Evolutionary conservation across 2,329 filamentous ascomycete species (phyloP).

Genomic region (Penicillium oxalicum): DNA sequence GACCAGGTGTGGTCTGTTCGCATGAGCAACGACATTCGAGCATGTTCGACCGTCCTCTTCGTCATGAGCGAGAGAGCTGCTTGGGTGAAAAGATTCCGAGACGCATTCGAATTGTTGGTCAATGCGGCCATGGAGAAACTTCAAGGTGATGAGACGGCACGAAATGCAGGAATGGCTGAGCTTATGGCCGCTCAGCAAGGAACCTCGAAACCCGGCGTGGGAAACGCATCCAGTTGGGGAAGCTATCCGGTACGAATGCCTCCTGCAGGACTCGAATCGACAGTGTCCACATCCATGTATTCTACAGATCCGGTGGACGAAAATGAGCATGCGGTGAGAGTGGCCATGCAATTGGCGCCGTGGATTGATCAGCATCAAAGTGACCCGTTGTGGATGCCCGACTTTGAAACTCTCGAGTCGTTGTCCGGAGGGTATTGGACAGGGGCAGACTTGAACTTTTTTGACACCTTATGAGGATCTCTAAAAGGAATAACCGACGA

Average conservation of each 20-base stretch:
- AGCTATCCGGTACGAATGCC: background rate
- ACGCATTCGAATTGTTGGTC: conserved; percentile 45
- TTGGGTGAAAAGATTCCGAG: conserved; percentile 46
- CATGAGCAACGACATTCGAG: conserved; percentile 46
- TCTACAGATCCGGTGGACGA: conserved; percentile 19
- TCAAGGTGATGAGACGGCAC: conserved; percentile 33
- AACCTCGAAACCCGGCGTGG: background rate
- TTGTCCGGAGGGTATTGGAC: conserved; percentile 28
- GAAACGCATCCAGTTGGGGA: too few relatives aligned
- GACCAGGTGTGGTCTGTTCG: conserved; percentile 45
- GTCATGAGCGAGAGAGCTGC: conserved; percentile 47
- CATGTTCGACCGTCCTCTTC: conserved; percentile 46
- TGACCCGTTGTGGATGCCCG: conserved; percentile 35
- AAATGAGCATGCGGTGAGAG: conserved; percentile 31
- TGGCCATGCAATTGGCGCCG: conserved; percentile 36
- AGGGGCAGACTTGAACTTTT: conserved; percentile 22
- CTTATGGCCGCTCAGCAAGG: conserved; percentile 36
- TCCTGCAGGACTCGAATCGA: conserved; percentile 5
- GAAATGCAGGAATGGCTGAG: conserved; percentile 35
- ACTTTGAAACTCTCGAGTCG: conserved; percentile 34
- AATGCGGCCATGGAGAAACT: conserved; percentile 45
- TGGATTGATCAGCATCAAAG: conserved; percentile 36
- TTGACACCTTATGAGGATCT: conserved; percentile 23
- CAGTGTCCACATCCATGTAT: background rate
- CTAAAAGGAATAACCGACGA: background rate